phyloP scores from a whole-genome alignment of 1,139 yeast genomes.

The Geotrichum restrictum region DNA sequence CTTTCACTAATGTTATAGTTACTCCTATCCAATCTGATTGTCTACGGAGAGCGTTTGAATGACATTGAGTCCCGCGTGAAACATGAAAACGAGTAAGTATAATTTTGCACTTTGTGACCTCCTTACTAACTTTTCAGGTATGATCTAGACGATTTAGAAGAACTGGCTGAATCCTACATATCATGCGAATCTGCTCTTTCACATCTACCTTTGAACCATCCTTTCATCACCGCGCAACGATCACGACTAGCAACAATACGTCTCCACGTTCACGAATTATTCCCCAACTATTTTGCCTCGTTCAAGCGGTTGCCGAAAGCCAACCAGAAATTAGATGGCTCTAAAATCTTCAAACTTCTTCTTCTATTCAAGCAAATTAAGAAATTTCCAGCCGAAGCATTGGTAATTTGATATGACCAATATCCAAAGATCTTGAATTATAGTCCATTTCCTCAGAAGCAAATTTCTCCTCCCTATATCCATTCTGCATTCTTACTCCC shows the following conservation, averaged over 20 bases:
- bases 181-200: slow-evolving; percentile 9
- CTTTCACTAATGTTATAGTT: neutral
- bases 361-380: slow-evolving; percentile 3
- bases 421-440: too few relatives aligned
- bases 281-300: slow-evolving; percentile 3
- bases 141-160: slow-evolving; percentile 7
- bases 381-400: neutral
- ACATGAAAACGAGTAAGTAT: neutral
- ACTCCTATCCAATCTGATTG: slow-evolving; percentile 7
- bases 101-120: neutral
- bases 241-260: slow-evolving; percentile 8
- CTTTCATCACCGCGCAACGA: slow-evolving; percentile 4
- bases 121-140: slow-evolving; percentile 6
- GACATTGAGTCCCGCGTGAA: slow-evolving; percentile 8
- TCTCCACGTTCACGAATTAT: slow-evolving; percentile 9
- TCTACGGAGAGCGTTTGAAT: slow-evolving; percentile 9
- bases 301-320: slow-evolving; percentile 8
- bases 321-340: neutral
- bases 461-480: too few relatives aligned
- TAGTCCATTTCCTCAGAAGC: too few relatives aligned
- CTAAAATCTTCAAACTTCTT: slow-evolving; percentile 6
- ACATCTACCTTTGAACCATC: slow-evolving; percentile 4
- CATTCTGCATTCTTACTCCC: too few relatives aligned
- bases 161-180: slow-evolving; percentile 8
- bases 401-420: too few relatives aligned